These are phyloP conservation scores for Aspergillus fijiensis DNA, from an alignment of 2,329 filamentous ascomycete genomes.

Conservation along the genomic window DNA sequence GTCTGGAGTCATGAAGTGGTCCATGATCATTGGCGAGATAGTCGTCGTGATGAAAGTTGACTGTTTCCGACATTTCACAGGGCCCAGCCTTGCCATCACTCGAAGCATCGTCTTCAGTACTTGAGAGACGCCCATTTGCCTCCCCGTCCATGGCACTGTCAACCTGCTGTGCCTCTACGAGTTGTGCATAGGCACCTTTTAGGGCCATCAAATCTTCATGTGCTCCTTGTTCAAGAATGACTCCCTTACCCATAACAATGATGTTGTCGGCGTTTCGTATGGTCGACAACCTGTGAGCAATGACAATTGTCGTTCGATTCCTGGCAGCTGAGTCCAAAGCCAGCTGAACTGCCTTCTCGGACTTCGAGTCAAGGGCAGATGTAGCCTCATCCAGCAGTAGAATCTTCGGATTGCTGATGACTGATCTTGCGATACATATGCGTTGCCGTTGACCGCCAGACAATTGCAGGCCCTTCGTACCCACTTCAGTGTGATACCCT, in stretches of 20 bases:
- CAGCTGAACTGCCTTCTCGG: slow-evolving; percentile 79
- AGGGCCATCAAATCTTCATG: slow-evolving; percentile 39
- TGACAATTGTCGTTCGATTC: slow-evolving; percentile 41
- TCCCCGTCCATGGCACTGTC: background rate
- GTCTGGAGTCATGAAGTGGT: background rate
- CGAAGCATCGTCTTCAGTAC: background rate
- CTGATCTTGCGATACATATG: slow-evolving; percentile 77
- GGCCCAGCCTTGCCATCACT: background rate
- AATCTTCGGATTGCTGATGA: slow-evolving; percentile 77
- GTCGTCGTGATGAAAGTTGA: background rate
- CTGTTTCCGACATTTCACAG: background rate
- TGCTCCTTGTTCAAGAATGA: slow-evolving; percentile 45
- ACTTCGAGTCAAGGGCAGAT: slow-evolving; percentile 79
- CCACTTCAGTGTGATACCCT: slow-evolving; percentile 79
- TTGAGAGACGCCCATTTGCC: background rate
- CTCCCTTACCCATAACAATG: slow-evolving; percentile 42
- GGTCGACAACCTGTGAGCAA: slow-evolving; percentile 47
- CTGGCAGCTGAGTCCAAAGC: slow-evolving; percentile 72
- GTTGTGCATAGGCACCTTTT: slow-evolving; percentile 39
- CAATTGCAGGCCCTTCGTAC: slow-evolving; percentile 75
- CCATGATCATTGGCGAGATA: background rate
- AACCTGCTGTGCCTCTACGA: slow-evolving; percentile 45
- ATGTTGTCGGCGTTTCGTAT: slow-evolving; percentile 46
- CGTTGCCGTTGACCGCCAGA: slow-evolving; percentile 91
- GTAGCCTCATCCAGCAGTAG: slow-evolving; percentile 89